A percentile compares a stretch with the other conserved stretches of the same genome.
phyloP scores from a whole-genome alignment of 2,329 filamentous ascomycete species.

The Neospermospora avenae region DNA sequence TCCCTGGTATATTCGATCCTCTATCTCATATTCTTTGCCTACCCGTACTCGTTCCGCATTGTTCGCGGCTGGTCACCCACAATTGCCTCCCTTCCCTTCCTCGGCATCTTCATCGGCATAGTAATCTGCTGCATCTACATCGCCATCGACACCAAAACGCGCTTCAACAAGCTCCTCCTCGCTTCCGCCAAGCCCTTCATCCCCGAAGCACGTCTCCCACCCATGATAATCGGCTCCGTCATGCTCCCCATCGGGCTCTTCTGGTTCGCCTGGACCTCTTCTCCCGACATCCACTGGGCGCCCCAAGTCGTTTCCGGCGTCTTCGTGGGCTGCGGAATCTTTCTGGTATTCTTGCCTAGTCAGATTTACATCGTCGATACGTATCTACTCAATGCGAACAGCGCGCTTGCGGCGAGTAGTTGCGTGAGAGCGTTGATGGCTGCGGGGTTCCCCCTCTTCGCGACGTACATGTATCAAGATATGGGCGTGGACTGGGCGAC shows the following conservation, averaged over 20 bases:
- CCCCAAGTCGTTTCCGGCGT: conserved; percentile 41
- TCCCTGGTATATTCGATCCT: conserved; percentile 29
- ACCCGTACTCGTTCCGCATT: conserved; percentile 44
- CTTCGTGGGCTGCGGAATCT: conserved; percentile 41
- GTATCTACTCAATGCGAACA: conserved; percentile 36
- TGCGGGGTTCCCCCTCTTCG: conserved; percentile 35
- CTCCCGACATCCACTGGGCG: conserved; percentile 39
- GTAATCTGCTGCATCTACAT: conserved; percentile 26
- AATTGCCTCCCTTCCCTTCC: conserved; percentile 42
- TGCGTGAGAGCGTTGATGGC: conserved; percentile 33
- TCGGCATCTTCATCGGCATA: conserved; percentile 42
- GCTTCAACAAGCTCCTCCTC: conserved; percentile 25
- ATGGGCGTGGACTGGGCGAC: conserved; percentile 42
- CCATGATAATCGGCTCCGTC: conserved; percentile 45
- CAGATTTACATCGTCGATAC: conserved; percentile 45
- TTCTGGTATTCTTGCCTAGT: conserved; percentile 45
- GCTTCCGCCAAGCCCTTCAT: conserved; percentile 21
- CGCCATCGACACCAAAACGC: conserved; percentile 35
- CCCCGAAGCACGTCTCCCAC: conserved; percentile 45
- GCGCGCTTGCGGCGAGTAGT: conserved; percentile 24
- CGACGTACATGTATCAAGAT: conserved; percentile 38
- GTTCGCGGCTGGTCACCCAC: conserved; percentile 40
- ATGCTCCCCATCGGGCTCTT: conserved; percentile 46
- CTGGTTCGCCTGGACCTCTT: conserved; percentile 50
- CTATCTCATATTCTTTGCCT: conserved; percentile 45